Evolutionary conservation across 176 grass and related monocot genomes (phyloP).

Genomic region (Triticum turgidum): DNA sequence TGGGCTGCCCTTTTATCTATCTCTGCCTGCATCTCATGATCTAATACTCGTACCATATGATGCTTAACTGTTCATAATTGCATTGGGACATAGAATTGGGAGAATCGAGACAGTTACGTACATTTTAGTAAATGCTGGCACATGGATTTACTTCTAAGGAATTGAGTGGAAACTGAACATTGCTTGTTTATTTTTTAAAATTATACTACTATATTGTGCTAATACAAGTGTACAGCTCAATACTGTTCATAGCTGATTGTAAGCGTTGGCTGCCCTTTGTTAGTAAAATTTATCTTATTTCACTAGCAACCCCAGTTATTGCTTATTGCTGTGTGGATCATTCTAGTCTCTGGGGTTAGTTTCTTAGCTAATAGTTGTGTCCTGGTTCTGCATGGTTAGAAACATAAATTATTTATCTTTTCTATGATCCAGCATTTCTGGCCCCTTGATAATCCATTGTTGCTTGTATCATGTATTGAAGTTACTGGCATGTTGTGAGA

Average conservation of each 20-base stretch:
- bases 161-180: slow-evolving; percentile 17
- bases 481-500: not conserved
- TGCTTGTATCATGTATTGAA: slow-evolving; percentile 16
- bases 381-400: not conserved
- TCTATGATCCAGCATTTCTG: slow-evolving; percentile 16
- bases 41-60: not conserved
- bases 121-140: not conserved
- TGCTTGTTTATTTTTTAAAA: not conserved
- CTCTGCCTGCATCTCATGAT: no score
- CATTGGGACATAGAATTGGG: not conserved
- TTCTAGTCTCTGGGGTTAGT: not conserved
- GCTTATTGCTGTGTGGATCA: not conserved
- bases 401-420: not conserved
- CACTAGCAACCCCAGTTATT: not conserved
- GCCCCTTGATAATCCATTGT: not conserved
- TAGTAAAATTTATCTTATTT: not conserved
- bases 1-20: no score
- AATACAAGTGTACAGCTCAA: not conserved
- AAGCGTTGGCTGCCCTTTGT: not conserved
- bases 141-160: not conserved
- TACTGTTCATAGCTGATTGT: not conserved
- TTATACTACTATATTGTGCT: not conserved
- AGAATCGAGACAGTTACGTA: not conserved
- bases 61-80: not conserved
- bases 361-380: not conserved